Percentiles rank a stretch among this genome's conserved stretches.
Conservation (phyloP, 192 early-diverging fungal species). For the Coemansia sp. region DNA sequence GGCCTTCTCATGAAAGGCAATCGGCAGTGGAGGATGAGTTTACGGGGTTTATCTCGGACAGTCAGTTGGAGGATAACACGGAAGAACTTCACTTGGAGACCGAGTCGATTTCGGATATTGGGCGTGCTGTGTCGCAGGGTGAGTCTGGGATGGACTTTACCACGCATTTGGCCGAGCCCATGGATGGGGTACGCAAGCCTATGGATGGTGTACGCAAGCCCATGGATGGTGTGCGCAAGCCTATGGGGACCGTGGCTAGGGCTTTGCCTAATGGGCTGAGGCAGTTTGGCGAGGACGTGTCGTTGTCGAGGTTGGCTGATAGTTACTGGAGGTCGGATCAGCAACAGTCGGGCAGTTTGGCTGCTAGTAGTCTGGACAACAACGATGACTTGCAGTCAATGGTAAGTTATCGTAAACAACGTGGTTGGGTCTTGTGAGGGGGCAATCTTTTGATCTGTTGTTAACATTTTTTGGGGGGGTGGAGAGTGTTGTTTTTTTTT, state of each 20-base stretch:
- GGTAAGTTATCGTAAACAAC: constrained; percentile 7
- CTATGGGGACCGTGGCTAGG: no score
- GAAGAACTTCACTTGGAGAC: not conserved
- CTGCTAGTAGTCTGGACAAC: no score
- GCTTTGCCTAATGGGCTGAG: no score
- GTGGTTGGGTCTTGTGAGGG: not conserved
- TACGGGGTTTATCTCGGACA: constrained; percentile 8
- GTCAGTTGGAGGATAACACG: constrained; percentile 1
- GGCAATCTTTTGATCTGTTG: not conserved
- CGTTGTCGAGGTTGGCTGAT: constrained; percentile 21
- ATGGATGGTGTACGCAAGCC: not conserved
- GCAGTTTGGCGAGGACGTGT: constrained; percentile 10
- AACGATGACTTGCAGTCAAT: constrained; percentile 30
- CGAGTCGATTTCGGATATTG: constrained; percentile 32
- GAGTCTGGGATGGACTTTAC: constrained; percentile 37
- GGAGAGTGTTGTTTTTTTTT: not conserved
- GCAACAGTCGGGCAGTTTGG: no score
- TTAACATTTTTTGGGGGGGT: not conserved
- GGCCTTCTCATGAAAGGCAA: not conserved
- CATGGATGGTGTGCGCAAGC: no score
- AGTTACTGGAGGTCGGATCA: constrained; percentile 23
- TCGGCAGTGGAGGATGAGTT: constrained; percentile 6
- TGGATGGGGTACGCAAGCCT: constrained; percentile 24
- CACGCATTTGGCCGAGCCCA: constrained; percentile 19
- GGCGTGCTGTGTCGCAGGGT: constrained; percentile 25